Percentiles rank a stretch among this genome's conserved stretches.
phyloP scores from a whole-genome alignment of 1,139 yeast genomes.

The Magnusiomyces clavatus region DNA sequence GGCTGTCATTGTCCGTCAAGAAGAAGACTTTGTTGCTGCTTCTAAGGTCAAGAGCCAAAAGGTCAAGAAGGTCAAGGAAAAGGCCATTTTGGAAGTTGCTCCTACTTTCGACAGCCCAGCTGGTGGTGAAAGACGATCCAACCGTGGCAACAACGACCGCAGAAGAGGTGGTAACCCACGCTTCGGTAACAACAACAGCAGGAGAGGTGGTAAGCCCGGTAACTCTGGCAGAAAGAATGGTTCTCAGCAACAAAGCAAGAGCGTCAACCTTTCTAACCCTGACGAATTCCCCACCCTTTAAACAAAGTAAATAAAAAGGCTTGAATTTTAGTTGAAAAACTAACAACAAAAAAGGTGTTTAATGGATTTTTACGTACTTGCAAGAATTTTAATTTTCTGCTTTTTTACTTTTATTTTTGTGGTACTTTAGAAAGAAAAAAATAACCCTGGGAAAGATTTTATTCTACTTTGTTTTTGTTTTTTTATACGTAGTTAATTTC shows the following conservation, averaged over 20 bases:
- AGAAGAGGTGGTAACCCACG: conserved; percentile 28
- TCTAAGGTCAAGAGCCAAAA: conserved; percentile 41
- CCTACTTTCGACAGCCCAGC: conserved; percentile 48
- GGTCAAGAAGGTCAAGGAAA: conserved; percentile 58
- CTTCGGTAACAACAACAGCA: conserved; percentile 19
- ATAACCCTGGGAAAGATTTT: too few species aligned
- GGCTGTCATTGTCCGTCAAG: conserved; percentile 31
- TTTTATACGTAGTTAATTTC: too few species aligned
- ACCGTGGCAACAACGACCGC: conserved; percentile 12
- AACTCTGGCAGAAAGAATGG: conserved; percentile 22
- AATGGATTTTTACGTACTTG: too few species aligned
- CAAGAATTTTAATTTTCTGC: too few species aligned
- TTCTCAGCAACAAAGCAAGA: conserved; percentile 13
- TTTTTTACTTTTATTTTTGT: too few species aligned
- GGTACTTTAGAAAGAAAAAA: too few species aligned
- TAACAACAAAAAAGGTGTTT: too few species aligned
- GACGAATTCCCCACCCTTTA: conserved; percentile 29
- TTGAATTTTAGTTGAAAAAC: too few species aligned
- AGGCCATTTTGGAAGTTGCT: conserved; percentile 55
- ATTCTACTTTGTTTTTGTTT: too few species aligned
- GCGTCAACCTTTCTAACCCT: conserved; percentile 23
- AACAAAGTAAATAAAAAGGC: conserved; percentile 14
- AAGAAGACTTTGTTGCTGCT: conserved; percentile 42
- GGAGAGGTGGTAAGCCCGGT: conserved; percentile 16
- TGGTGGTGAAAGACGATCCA: conserved; percentile 13